These are phyloP conservation scores for Toxoplasma gondii DNA, from an alignment of 169 alveolate species.

Conservation along the genomic window DNA sequence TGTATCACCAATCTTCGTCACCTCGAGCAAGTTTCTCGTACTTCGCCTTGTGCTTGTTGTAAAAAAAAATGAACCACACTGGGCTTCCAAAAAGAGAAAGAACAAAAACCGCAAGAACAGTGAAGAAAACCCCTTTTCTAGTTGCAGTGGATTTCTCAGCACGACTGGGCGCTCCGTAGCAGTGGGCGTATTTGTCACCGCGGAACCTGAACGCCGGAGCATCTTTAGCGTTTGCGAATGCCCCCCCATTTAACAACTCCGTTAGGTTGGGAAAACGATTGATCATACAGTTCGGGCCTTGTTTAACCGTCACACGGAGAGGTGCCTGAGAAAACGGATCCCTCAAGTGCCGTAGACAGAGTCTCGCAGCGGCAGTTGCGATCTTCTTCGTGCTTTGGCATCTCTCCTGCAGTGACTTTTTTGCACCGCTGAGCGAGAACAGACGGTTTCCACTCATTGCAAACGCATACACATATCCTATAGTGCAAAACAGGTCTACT, in stretches of 20 bases:
- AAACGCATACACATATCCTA: neutral
- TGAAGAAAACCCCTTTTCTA: neutral
- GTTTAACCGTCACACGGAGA: neutral
- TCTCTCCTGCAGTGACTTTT: neutral
- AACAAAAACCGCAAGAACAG: neutral
- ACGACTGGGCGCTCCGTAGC: slow-evolving; percentile 29
- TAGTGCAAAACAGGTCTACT: too few relatives aligned
- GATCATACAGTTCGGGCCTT: neutral
- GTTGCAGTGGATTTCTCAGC: neutral
- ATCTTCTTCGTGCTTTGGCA: neutral
- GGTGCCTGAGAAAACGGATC: neutral
- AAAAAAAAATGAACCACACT: slow-evolving; percentile 16
- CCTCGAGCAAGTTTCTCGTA: slow-evolving; percentile 23
- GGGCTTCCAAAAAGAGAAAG: neutral
- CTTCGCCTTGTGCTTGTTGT: neutral
- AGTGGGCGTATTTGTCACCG: slow-evolving; percentile 12
- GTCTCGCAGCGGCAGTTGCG: neutral
- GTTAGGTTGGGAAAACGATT: neutral
- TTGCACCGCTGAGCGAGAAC: neutral
- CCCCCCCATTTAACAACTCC: neutral
- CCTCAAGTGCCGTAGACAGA: neutral
- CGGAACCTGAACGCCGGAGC: neutral
- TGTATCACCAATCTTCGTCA: neutral
- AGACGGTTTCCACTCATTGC: neutral
- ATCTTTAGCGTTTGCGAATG: neutral